Conservation (phyloP, 768 basidiomycete species). For the Tubosaeta sp. region DNA sequence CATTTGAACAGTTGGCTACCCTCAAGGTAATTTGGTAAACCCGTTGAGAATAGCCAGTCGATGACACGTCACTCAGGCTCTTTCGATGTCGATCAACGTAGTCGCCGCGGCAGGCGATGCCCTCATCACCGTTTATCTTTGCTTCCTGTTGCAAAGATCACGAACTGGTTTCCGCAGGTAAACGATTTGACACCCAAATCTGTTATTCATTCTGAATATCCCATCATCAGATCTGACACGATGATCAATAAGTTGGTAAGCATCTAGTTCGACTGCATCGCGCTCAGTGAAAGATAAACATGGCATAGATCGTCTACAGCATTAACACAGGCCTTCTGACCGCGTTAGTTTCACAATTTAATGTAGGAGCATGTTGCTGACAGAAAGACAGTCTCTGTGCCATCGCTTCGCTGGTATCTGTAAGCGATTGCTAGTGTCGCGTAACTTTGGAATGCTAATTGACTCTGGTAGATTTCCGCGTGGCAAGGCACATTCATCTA, state of each 20-base stretch:
- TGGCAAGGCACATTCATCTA: conserved; percentile 54
- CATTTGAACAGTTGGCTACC: conserved; percentile 39
- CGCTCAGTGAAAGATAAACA: background rate
- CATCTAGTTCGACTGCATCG: no score
- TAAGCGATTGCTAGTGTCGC: conserved; percentile 14
- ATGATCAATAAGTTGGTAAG: conserved; percentile 48
- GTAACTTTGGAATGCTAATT: background rate
- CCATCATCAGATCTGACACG: conserved; percentile 38
- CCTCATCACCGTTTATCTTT: conserved; percentile 46
- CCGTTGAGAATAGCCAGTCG: background rate
- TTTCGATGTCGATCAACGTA: conserved; percentile 51
- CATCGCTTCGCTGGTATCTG: conserved; percentile 53
- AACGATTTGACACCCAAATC: background rate
- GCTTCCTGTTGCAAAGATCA: conserved; percentile 42
- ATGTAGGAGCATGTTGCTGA: background rate
- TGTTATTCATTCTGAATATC: background rate
- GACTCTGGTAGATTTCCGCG: conserved; percentile 40
- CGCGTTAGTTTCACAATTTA: conserved; percentile 10
- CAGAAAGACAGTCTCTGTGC: conserved; percentile 42
- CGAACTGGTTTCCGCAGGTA: conserved; percentile 52
- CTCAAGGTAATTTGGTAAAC: no score
- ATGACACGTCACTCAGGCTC: conserved; percentile 14
- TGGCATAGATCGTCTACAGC: conserved; percentile 44
- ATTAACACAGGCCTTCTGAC: conserved; percentile 40
- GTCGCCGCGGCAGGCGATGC: conserved; percentile 49